These are phyloP conservation scores for Termitomyces sp. DNA, from an alignment of 1,284 basidiomycete species.

Conservation along the genomic window DNA sequence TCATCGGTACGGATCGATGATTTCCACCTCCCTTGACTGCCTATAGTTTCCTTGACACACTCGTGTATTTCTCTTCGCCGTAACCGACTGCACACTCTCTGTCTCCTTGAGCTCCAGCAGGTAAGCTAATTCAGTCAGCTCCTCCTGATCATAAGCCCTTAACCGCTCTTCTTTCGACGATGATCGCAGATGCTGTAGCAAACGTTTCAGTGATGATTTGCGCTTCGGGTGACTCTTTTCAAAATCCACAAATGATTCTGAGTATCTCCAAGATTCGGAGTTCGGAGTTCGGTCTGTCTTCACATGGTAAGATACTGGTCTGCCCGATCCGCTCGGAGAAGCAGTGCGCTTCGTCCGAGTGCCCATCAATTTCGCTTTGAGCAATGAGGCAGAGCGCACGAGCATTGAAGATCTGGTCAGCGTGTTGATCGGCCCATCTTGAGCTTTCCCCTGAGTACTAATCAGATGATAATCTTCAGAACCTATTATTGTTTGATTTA, in stretches of 20 bases:
- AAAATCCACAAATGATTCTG: neutral
- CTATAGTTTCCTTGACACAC: conserved; percentile 9
- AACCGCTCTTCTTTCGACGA: conserved; percentile 8
- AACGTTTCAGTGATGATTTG: conserved; percentile 9
- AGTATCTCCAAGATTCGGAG: neutral
- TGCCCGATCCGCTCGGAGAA: neutral
- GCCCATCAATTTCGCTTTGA: conserved; percentile 6
- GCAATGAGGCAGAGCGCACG: conserved; percentile 9
- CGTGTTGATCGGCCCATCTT: neutral
- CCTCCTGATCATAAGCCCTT: neutral
- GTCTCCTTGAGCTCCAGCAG: conserved; percentile 9
- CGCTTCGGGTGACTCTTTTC: conserved; percentile 4
- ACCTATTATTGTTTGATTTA: neutral
- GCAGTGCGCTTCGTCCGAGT: neutral
- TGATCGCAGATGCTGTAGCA: conserved; percentile 3
- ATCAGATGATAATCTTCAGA: neutral
- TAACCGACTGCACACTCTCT: conserved; percentile 12
- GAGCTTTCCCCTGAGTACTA: neutral
- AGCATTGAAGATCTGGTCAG: conserved; percentile 1
- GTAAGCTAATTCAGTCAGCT: conserved; percentile 3
- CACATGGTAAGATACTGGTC: neutral
- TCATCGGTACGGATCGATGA: conserved; percentile 17
- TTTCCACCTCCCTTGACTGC: conserved; percentile 16
- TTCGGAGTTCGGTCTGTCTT: conserved; percentile 1
- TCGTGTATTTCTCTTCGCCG: conserved; percentile 10